phyloP scores from a whole-genome alignment of 139 green algal species.

The Microglena sp. region DNA sequence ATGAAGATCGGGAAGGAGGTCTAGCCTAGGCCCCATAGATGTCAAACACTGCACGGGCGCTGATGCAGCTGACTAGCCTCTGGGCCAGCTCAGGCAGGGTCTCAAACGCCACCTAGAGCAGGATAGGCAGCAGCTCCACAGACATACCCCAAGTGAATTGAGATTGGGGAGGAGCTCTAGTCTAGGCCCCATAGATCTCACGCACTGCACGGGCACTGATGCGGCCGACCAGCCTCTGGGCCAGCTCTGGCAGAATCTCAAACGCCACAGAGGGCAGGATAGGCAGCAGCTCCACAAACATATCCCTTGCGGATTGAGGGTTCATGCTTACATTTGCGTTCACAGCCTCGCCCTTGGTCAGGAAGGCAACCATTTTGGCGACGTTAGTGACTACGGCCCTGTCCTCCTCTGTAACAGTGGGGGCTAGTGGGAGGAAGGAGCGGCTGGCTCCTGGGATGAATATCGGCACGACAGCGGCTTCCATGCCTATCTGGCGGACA shows the following conservation, averaged over 20 bases:
- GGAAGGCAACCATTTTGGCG: slow-evolving; percentile 45
- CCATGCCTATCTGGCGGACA: slow-evolving; percentile 24
- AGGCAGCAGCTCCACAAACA: slow-evolving; percentile 59
- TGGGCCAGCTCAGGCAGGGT: slow-evolving; percentile 64
- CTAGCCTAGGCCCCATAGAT: no score
- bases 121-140: slow-evolving; percentile 67
- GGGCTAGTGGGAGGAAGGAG: slow-evolving; percentile 46
- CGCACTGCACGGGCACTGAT: slow-evolving; percentile 64
- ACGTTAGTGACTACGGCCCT: slow-evolving; percentile 59
- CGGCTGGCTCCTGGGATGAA: slow-evolving; percentile 18
- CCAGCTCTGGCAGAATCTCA: slow-evolving; percentile 73
- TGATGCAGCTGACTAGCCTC: slow-evolving; percentile 49
- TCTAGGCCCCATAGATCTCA: no score
- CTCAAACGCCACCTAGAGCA: slow-evolving; percentile 70
- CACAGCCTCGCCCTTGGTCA: background rate
- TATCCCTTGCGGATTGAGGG: background rate
- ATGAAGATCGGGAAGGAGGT: no score
- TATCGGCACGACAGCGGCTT: background rate
- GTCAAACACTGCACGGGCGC: slow-evolving; percentile 69
- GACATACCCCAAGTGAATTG: no score
- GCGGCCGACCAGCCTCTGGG: slow-evolving; percentile 39
- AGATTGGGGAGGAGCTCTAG: no score
- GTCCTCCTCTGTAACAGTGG: slow-evolving; percentile 52
- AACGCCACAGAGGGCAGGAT: slow-evolving; percentile 68
- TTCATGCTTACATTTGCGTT: no score